phyloP scores from a whole-genome alignment of 768 basidiomycete species.

The Epithele typhae region DNA sequence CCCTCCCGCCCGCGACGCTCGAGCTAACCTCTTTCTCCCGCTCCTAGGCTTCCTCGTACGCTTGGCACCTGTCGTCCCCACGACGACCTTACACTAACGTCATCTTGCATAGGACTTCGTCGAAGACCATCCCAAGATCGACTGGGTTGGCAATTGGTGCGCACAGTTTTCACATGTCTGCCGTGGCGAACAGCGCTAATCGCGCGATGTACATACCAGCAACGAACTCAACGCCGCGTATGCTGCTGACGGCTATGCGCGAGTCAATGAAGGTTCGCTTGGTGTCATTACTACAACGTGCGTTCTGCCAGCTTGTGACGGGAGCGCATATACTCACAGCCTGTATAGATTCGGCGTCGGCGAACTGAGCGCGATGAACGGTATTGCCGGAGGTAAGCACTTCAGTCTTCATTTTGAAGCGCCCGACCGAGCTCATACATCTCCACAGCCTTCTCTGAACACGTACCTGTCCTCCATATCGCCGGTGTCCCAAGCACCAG shows the following conservation, averaged over 20 bases:
- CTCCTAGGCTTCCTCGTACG: slow-evolving; percentile 41
- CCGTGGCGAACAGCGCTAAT: not conserved
- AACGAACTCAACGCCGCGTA: slow-evolving; percentile 87
- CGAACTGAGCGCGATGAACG: slow-evolving; percentile 83
- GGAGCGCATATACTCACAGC: not conserved
- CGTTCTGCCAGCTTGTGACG: slow-evolving; percentile 7
- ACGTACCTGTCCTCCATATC: slow-evolving; percentile 86
- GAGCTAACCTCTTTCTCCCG: not conserved
- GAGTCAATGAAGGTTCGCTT: slow-evolving; percentile 70
- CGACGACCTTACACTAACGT: no score
- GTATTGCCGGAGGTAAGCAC: slow-evolving; percentile 65
- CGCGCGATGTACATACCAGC: slow-evolving; percentile 36
- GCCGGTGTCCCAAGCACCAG: slow-evolving; percentile 76
- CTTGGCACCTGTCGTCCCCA: no score
- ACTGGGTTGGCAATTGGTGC: slow-evolving; percentile 90
- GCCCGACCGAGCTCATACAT: not conserved
- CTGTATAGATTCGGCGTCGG: slow-evolving; percentile 80
- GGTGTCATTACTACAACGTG: slow-evolving; percentile 79
- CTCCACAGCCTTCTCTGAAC: slow-evolving; percentile 69
- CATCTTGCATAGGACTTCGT: slow-evolving; percentile 66
- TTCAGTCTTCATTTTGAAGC: not conserved
- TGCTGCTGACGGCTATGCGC: slow-evolving; percentile 90
- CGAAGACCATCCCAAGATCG: slow-evolving; percentile 70
- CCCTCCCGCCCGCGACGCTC: not conserved
- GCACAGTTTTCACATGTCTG: not conserved